These are phyloP conservation scores for Colletotrichum navitas DNA, from an alignment of 2,329 filamentous ascomycete genomes.

Conservation along the genomic window DNA sequence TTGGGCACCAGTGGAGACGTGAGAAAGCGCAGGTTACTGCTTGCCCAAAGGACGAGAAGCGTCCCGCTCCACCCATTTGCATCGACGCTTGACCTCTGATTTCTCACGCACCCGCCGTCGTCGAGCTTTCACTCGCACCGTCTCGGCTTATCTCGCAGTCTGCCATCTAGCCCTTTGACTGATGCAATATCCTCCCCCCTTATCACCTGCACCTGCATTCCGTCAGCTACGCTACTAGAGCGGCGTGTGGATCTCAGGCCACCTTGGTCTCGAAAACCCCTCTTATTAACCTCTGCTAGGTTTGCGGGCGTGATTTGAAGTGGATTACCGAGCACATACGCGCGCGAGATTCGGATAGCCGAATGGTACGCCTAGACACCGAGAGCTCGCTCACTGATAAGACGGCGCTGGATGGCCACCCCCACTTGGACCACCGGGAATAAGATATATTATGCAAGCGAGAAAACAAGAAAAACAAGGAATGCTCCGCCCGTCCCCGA, in stretches of 20 bases:
- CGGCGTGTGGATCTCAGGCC: not conserved
- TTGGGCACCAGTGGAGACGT: constrained; percentile 16
- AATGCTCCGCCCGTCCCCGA: not conserved
- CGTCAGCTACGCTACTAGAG: not conserved
- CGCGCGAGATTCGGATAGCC: not conserved
- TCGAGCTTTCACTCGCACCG: too few species aligned
- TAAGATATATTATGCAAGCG: constrained; percentile 12
- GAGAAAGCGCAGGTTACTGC: not conserved
- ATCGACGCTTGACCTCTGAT: not conserved
- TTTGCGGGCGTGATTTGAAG: not conserved
- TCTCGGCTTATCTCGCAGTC: too few species aligned
- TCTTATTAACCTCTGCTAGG: constrained; percentile 27
- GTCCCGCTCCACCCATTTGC: constrained; percentile 6
- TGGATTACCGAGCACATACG: not conserved
- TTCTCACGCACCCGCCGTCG: not conserved
- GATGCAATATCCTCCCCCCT: not conserved
- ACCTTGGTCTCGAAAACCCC: not conserved
- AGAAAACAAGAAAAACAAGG: not conserved
- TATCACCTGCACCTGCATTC: not conserved
- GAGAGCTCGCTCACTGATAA: constrained; percentile 36
- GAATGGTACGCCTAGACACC: constrained; percentile 14
- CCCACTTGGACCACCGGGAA: constrained; percentile 33
- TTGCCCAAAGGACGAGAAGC: not conserved
- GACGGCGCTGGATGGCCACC: not conserved
- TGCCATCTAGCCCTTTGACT: too few species aligned